Evolutionary conservation across 441 rosid species (phyloP).

Genomic region (Populus hybrid): DNA sequence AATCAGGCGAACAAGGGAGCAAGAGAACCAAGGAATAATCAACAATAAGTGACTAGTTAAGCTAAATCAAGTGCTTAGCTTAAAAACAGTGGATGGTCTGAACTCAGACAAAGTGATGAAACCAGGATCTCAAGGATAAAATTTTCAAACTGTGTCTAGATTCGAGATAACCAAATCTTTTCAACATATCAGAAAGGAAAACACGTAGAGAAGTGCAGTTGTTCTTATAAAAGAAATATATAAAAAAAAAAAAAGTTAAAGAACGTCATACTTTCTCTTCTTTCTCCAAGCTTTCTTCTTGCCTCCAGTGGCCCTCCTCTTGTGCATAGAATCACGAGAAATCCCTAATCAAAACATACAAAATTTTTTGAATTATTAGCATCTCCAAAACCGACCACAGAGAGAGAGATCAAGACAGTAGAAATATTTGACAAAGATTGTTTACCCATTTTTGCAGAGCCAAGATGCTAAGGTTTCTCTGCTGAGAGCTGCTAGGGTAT

Average conservation of each 20-base stretch:
- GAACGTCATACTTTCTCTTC: constrained; percentile 52
- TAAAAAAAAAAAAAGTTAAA: too few species aligned
- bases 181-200: not conserved
- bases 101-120: not conserved
- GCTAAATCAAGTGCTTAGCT: not conserved
- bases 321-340: constrained; percentile 83
- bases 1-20: not conserved
- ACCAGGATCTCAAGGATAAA: not conserved
- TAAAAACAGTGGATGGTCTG: not conserved
- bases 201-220: not conserved
- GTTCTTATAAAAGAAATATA: too few species aligned
- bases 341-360: constrained; percentile 37
- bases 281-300: constrained; percentile 77
- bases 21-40: not conserved
- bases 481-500: not conserved
- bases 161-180: not conserved
- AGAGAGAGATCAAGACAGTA: not conserved
- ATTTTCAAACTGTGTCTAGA: not conserved
- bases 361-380: not conserved
- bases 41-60: not conserved
- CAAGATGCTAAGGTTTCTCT: not conserved
- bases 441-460: constrained; percentile 14
- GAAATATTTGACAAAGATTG: not conserved
- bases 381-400: not conserved
- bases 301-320: constrained; percentile 85